phyloP scores from a whole-genome alignment of 306 rosid species.

The Ziziphus jujuba region DNA sequence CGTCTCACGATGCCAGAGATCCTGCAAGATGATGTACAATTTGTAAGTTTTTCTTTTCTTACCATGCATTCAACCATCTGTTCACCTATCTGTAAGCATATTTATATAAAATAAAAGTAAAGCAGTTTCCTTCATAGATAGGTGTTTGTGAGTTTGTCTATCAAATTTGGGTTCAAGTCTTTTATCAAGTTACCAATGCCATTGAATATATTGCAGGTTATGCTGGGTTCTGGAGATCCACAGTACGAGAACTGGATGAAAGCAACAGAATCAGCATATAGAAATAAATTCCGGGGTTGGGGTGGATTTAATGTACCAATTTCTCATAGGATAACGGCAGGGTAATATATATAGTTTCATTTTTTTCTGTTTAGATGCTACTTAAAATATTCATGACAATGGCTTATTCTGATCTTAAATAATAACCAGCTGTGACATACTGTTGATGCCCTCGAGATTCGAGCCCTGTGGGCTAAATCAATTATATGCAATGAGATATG shows the following conservation, averaged over 20 bases:
- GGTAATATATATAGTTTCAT: conserved; percentile 44
- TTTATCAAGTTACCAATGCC: not conserved
- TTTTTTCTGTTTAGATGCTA: conserved; percentile 18
- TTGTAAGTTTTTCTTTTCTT: conserved; percentile 50
- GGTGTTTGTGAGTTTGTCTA: too few relatives aligned
- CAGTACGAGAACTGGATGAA: conserved; percentile 85
- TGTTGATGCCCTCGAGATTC: conserved; percentile 84
- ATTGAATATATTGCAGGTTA: conserved; percentile 53
- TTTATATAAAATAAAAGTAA: too few relatives aligned
- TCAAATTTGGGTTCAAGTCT: too few relatives aligned
- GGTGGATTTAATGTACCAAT: conserved; percentile 86
- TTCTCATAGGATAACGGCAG: conserved; percentile 86
- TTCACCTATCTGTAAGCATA: too few relatives aligned
- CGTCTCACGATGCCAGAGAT: conserved; percentile 59
- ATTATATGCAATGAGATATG: conserved; percentile 91
- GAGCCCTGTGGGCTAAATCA: conserved; percentile 96
- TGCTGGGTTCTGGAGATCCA: conserved; percentile 83
- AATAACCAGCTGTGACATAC: conserved; percentile 73
- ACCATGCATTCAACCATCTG: too few relatives aligned
- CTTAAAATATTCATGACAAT: conserved; percentile 16
- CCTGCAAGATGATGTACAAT: conserved; percentile 77
- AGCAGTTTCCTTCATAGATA: too few relatives aligned
- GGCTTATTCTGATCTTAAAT: conserved; percentile 24
- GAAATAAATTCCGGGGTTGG: conserved; percentile 84
- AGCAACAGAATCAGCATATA: conserved; percentile 58